These are phyloP conservation scores for Phylloporus arenicola DNA, from an alignment of 768 basidiomycete species.

Conservation along the genomic window DNA sequence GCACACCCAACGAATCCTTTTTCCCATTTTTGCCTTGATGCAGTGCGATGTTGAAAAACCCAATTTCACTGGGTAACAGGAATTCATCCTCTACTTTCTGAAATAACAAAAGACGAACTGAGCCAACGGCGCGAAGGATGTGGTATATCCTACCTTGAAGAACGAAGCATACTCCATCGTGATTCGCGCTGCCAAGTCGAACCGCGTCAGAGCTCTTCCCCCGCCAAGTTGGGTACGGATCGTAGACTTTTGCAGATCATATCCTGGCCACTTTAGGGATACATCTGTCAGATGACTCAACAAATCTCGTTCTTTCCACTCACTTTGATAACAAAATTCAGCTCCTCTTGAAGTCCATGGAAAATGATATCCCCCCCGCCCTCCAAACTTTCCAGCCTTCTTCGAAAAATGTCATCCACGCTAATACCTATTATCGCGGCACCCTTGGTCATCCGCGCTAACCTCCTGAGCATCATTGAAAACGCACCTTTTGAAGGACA, in stretches of 20 bases:
- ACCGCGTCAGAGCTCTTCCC: neutral
- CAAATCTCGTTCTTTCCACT: neutral
- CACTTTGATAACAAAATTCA: neutral
- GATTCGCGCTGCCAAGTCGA: neutral
- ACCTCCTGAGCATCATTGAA: neutral
- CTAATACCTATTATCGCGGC: neutral
- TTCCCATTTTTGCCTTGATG: neutral
- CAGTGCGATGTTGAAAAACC: conserved; percentile 4
- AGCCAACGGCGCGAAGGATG: neutral
- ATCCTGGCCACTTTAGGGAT: neutral
- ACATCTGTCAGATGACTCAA: neutral
- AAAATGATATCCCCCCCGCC: neutral
- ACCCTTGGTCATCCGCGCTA: neutral
- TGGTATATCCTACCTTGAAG: neutral
- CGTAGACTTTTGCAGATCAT: neutral
- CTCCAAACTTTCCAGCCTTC: neutral
- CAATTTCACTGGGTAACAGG: neutral
- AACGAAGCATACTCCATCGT: neutral
- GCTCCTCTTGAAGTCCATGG: neutral
- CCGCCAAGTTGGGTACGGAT: neutral
- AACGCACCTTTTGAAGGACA: neutral
- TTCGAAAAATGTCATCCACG: neutral
- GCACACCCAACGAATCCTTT: conserved; percentile 1
- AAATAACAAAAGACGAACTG: neutral
- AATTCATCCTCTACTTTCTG: neutral